Evolutionary conservation across 371 early-diverging fungal species (phyloP).

Genomic region (Mucor lusitanicus): DNA sequence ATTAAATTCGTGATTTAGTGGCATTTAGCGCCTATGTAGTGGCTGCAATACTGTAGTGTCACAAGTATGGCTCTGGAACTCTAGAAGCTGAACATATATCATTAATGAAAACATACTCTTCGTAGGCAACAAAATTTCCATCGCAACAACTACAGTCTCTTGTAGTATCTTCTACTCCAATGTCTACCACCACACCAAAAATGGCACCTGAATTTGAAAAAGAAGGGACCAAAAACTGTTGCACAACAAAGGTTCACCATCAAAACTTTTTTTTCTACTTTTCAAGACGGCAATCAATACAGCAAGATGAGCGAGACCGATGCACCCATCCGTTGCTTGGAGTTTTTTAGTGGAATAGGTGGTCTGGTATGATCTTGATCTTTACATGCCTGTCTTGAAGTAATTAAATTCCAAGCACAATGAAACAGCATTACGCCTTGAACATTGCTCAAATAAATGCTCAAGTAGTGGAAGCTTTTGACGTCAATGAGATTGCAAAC

Average conservation of each 20-base stretch:
- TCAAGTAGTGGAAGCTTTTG: conserved; percentile 62
- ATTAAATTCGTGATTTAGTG: no score
- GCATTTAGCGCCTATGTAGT: no score
- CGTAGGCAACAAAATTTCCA: no score
- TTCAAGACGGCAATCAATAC: background rate
- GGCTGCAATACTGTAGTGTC: no score
- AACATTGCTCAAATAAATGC: conserved; percentile 53
- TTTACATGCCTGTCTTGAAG: background rate
- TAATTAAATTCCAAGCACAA: background rate
- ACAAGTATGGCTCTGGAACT: no score
- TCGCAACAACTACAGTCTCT: no score
- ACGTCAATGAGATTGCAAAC: conserved; percentile 77
- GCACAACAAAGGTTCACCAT: background rate
- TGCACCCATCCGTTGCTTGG: conserved; percentile 56
- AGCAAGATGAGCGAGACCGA: background rate
- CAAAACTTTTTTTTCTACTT: background rate
- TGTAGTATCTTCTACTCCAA: no score
- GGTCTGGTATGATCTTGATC: conserved; percentile 51
- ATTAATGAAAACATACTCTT: no score
- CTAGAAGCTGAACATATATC: no score
- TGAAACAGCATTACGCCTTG: conserved; percentile 59
- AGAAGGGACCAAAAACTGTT: background rate
- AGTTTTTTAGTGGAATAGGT: conserved; percentile 81
- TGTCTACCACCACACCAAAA: no score
- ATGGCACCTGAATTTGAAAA: background rate